Evolutionary conservation across 441 rosid species (phyloP), one percentile per base, ranked within the genome.

Genomic region (Croton laevigatus): DNA sequence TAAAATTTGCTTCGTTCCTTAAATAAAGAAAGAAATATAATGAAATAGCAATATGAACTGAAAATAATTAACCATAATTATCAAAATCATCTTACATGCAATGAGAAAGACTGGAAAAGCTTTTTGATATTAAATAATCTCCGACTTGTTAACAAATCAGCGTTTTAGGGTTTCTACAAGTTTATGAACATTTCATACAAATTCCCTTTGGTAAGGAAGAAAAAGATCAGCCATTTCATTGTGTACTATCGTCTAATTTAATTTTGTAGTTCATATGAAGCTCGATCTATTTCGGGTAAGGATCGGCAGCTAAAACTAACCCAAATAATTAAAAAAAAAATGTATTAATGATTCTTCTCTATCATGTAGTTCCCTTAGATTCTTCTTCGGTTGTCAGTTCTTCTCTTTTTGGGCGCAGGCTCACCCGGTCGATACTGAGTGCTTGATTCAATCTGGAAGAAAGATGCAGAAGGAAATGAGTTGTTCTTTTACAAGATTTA

Each of bases 371-470:
- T 62, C 17, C 62, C 22, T 74, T 81, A 87, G 55, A 90, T 88
- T 81, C 96, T 78, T 78, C 89, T 80, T 82, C 90, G 80, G 46
- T 83, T 85, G 77, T 85, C 93, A 13, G 75, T 68, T 74, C 85
- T 68, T 42, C 76, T 4, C 83, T 80, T 86, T 81, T 90, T 88
- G 20, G 83, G 11, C 12, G 78, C 82, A 66, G 88, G 78, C 70
- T 73, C 81, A 48, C 76, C 76, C 70, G 79, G 85, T n/a, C 45
- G 75, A 65, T 79, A 72, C 71, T 79, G 83, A 3, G 84, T 73
- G 72, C 85, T 76, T 62, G 89, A 83, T 79, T 88, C 77, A 77
- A 90, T 82, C 93, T 85, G 60, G 53, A 71, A 20, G 53, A 60
- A 27, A 27, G 61, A 57, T 2, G 36, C 17, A 17, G 65, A 65